These are phyloP conservation scores for Citrullus colocynthis DNA, from an alignment of 306 rosid genomes.

Conservation along the genomic window DNA sequence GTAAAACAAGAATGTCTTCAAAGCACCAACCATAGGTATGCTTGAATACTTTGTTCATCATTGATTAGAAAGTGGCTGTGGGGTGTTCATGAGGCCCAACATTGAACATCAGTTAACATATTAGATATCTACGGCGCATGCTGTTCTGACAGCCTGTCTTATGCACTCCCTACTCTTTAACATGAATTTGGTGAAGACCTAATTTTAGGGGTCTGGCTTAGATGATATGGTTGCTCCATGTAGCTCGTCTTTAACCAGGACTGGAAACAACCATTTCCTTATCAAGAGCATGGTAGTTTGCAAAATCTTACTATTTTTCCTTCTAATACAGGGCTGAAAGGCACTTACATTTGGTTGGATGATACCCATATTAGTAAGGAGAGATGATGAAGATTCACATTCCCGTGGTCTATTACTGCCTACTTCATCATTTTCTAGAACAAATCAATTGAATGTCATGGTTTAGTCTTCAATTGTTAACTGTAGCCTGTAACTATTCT, in stretches of 20 bases:
- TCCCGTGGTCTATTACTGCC: neutral
- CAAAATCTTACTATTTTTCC: neutral
- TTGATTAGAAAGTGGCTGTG: neutral
- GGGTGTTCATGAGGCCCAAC: neutral
- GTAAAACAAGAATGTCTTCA: neutral
- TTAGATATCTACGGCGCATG: neutral
- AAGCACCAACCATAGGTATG: neutral
- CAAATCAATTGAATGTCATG: no score
- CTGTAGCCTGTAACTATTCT: neutral
- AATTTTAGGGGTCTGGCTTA: neutral
- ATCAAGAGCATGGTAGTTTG: neutral
- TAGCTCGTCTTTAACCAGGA: neutral
- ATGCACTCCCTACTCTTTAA: neutral
- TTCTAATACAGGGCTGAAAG: neutral
- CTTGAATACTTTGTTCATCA: neutral
- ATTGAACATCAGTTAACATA: neutral
- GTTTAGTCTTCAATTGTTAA: no score
- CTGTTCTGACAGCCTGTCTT: neutral
- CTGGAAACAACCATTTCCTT: neutral
- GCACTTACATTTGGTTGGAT: neutral
- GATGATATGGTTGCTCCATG: neutral
- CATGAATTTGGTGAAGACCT: neutral
- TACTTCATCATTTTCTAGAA: no score
- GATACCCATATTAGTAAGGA: neutral
- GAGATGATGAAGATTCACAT: neutral